Conservation (phyloP, 768 basidiomycete species). For the Mycena galericulata region DNA sequence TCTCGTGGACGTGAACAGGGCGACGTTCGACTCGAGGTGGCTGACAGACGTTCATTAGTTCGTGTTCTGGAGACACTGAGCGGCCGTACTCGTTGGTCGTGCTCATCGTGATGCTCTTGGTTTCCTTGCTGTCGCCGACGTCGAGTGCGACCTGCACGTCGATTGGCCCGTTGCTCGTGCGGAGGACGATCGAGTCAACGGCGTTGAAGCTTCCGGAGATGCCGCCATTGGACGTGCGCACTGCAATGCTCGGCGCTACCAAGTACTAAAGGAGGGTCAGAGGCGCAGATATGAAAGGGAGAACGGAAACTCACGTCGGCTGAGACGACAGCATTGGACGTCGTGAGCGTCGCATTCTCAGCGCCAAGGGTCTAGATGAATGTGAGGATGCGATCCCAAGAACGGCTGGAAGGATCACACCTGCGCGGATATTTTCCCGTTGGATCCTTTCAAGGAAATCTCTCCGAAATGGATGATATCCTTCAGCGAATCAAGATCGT, state of each 20-base stretch:
- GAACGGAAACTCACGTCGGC: constrained; percentile 18
- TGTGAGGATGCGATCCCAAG: not conserved
- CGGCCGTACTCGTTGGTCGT: constrained; percentile 58
- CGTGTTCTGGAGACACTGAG: not conserved
- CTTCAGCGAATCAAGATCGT: constrained; percentile 50
- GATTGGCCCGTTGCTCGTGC: constrained; percentile 57
- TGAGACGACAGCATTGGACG: constrained; percentile 37
- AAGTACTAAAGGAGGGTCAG: constrained; percentile 45
- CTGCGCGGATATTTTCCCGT: constrained; percentile 48
- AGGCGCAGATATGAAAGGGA: not conserved
- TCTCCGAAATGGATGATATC: constrained; percentile 50
- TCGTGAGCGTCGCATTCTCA: constrained; percentile 32
- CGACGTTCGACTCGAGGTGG: constrained; percentile 44
- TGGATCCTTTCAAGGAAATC: constrained; percentile 50
- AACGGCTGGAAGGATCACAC: constrained; percentile 36
- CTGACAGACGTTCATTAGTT: constrained; percentile 39
- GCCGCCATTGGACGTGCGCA: constrained; percentile 50
- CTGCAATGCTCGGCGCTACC: constrained; percentile 37
- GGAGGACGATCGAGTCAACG: constrained; percentile 49
- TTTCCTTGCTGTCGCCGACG: constrained; percentile 38
- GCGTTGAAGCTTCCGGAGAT: constrained; percentile 59
- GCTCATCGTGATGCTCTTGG: constrained; percentile 46
- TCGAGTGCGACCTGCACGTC: constrained; percentile 50
- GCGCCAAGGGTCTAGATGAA: constrained; percentile 39
- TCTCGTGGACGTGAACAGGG: constrained; percentile 44